These are phyloP conservation scores for Coniochaeta sp. DNA, from an alignment of 2,329 filamentous ascomycete genomes.

Conservation along the genomic window DNA sequence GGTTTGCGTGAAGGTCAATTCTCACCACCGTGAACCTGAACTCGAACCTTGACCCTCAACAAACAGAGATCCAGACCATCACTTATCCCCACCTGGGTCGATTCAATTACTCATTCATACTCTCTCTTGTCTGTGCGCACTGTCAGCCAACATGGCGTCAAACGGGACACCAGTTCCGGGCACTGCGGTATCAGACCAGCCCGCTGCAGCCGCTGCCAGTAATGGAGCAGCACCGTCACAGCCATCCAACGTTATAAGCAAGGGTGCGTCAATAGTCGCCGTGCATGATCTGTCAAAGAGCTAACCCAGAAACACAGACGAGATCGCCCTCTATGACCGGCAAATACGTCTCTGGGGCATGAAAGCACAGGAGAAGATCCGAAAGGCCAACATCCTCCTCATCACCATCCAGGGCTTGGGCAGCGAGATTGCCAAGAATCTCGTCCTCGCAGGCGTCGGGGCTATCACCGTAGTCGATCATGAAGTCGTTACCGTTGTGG, in stretches of 20 bases:
- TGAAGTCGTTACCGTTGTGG: slow-evolving; percentile 64
- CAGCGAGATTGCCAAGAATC: slow-evolving; percentile 94
- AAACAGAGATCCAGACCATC: neutral
- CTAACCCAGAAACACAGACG: slow-evolving; percentile 47
- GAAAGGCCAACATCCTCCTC: slow-evolving; percentile 81
- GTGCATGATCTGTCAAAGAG: neutral
- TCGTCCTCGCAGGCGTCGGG: slow-evolving; percentile 87
- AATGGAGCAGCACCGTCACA: neutral
- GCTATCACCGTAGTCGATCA: slow-evolving; percentile 85
- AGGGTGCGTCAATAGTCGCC: slow-evolving; percentile 4
- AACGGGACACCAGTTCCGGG: neutral
- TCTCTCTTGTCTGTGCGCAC: neutral
- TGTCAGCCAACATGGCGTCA: neutral
- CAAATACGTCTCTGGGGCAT: slow-evolving; percentile 98
- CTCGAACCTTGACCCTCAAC: neutral
- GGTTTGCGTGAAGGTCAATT: neutral
- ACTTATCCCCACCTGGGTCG: neutral
- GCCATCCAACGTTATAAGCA: slow-evolving; percentile 8
- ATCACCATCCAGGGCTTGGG: slow-evolving; percentile 82
- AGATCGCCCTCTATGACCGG: slow-evolving; percentile 94
- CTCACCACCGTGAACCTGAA: neutral
- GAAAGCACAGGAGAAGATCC: slow-evolving; percentile 87
- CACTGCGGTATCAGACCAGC: neutral
- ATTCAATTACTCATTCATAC: neutral
- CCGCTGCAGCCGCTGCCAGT: neutral